Evolutionary conservation across 2,329 filamentous ascomycete species (phyloP), one percentile per base, ranked within the genome.

Genomic region (Ophiostoma perfectum): DNA sequence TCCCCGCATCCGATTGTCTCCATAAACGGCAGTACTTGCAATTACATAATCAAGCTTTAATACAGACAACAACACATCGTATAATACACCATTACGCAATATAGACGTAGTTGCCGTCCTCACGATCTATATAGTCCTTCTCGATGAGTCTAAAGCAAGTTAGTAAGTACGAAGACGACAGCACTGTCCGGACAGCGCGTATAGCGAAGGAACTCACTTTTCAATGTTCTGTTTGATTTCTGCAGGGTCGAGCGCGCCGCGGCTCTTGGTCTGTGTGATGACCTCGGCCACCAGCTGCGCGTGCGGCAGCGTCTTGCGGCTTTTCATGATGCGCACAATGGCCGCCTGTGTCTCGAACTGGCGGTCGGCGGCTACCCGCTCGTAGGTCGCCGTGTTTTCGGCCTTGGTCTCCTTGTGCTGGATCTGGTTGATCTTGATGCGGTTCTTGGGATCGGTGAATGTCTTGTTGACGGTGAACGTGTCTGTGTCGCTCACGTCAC

Each of bases 161-260:
- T 63, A 66, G 64, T 41, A 64, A 68, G 47, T 11, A n/a, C 41
- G 64, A 41, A 62, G 67, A 66, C 55, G 62, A 36, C 52, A 71
- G n/a, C n/a, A 47, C 2, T 27, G 27, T 27, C 27, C 27, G 27
- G 27, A 66, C 55, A 45, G 63, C 63, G 66, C 27, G 27, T 27
- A 27, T 27, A 27, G 27, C 27, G 27, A 27, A 39, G n/a, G 65
- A 42, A 84, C 89, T 75, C 79, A 93, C 88, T 91, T 93, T 78
- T 98, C 95, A 78, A 99, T 97, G 77, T 98, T 96, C 81, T 90
- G 89, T 86, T 99, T 99, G 73, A 99, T 98, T 71, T 95, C 92
- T 1, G 83, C 83, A 55, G 93, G 86, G 75, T 96, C 93, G 70
- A 99, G 82, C 18, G 91, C 92, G 14, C 95, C 96, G 67, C 95